Percentiles rank a stretch among this genome's conserved stretches.
Conservation (phyloP, 73 alveolate genomes). For the Paramecium bursaria region DNA sequence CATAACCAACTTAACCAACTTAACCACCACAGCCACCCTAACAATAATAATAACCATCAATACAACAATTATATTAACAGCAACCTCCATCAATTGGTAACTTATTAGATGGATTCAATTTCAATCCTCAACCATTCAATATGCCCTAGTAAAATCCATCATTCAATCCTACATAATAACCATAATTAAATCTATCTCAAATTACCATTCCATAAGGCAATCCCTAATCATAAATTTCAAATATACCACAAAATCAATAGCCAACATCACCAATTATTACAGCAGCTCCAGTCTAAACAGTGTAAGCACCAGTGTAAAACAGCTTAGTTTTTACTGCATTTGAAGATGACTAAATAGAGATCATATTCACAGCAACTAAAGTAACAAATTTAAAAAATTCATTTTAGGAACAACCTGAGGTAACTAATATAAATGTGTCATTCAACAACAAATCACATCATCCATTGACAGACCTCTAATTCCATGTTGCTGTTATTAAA, state of each 20-base stretch:
- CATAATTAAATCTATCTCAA: not conserved
- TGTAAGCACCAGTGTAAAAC: too few species aligned
- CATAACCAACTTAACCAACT: not conserved
- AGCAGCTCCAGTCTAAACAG: too few species aligned
- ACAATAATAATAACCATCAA: not conserved
- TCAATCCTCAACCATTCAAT: not conserved
- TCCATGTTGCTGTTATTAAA: conserved; percentile 64
- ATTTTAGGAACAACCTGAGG: not conserved
- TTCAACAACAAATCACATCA: conserved; percentile 60
- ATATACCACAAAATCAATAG: not conserved
- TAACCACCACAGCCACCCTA: not conserved
- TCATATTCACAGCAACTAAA: conserved; percentile 51
- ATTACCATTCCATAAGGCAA: not conserved
- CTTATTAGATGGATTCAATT: not conserved
- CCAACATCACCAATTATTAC: conserved; percentile 31
- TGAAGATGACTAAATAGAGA: conserved; percentile 57
- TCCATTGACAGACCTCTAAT: conserved; percentile 43
- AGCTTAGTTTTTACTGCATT: conserved; percentile 67
- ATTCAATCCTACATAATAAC: not conserved
- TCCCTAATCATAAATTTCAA: not conserved
- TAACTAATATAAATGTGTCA: conserved; percentile 45
- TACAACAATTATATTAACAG: not conserved
- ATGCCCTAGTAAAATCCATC: not conserved
- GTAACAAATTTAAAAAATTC: not conserved
- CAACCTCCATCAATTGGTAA: not conserved